Conservation (phyloP, 1,284 basidiomycete genomes). For the Pseudozyma sp. region DNA sequence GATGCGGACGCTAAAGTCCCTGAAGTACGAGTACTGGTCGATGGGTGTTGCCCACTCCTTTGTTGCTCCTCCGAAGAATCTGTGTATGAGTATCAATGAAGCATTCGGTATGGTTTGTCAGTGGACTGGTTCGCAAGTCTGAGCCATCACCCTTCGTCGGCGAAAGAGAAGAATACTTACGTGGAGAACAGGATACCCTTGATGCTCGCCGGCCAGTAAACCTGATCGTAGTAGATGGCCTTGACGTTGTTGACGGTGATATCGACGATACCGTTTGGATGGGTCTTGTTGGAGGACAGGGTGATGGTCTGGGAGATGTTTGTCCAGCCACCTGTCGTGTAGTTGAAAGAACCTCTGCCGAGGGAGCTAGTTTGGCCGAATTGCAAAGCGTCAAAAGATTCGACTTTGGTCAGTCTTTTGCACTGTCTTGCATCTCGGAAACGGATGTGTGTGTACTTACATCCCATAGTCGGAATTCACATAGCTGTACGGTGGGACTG, state of each 20-base stretch:
- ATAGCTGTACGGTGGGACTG: constrained; percentile 32
- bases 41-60: constrained; percentile 38
- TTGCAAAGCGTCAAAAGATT: no score
- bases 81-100: background rate
- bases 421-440: no score
- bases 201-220: constrained; percentile 24
- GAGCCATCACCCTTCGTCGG: no score
- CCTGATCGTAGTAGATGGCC: constrained; percentile 36
- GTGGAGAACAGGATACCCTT: constrained; percentile 51
- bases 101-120: background rate
- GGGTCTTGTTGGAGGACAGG: constrained; percentile 4
- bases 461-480: constrained; percentile 51
- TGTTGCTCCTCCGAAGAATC: constrained; percentile 44
- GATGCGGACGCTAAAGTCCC: constrained; percentile 33
- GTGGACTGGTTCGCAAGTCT: no score
- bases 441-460: constrained; percentile 9
- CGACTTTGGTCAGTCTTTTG: background rate
- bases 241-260: constrained; percentile 24
- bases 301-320: constrained; percentile 43
- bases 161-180: constrained; percentile 9
- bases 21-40: constrained; percentile 48
- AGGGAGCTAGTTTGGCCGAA: no score
- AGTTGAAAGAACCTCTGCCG: constrained; percentile 42
- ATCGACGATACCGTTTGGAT: constrained; percentile 31
- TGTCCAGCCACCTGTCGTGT: constrained; percentile 30